These are phyloP conservation scores for Candida nemodendra DNA, from an alignment of 805 yeast genomes.

Conservation along the genomic window DNA sequence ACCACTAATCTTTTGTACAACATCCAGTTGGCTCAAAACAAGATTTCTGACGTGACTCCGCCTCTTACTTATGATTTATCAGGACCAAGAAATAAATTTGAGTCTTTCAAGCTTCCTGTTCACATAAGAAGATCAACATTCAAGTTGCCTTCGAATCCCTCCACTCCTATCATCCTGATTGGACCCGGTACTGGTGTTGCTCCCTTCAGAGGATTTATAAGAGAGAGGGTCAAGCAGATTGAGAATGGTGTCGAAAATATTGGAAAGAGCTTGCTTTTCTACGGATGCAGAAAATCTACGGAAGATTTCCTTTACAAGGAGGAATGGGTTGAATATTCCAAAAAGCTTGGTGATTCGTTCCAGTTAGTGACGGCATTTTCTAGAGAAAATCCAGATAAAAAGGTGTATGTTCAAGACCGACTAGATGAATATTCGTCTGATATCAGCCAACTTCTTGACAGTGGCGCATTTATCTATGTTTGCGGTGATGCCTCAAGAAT, in stretches of 20 bases:
- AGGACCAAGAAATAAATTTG: slow-evolving; percentile 75
- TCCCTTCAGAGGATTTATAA: slow-evolving; percentile 92
- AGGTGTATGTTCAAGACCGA: slow-evolving; percentile 84
- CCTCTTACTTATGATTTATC: slow-evolving; percentile 62
- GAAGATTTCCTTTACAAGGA: slow-evolving; percentile 85
- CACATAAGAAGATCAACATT: slow-evolving; percentile 94
- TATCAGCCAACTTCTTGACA: slow-evolving; percentile 51
- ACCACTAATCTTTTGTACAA: slow-evolving; percentile 84
- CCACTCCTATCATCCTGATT: slow-evolving; percentile 82
- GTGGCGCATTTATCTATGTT: slow-evolving; percentile 87
- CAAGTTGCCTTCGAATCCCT: slow-evolving; percentile 84
- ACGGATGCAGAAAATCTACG: slow-evolving; percentile 76
- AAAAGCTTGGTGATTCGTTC: slow-evolving; percentile 57
- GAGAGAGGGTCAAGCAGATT: slow-evolving; percentile 71
- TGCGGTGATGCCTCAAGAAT: slow-evolving; percentile 96
- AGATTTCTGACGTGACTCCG: slow-evolving; percentile 38
- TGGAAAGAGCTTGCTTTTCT: slow-evolving; percentile 78
- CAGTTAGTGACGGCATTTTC: slow-evolving; percentile 84
- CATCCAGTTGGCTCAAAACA: slow-evolving; percentile 60
- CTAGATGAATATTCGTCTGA: slow-evolving; percentile 52
- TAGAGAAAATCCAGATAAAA: slow-evolving; percentile 61
- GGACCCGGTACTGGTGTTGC: slow-evolving; percentile 99
- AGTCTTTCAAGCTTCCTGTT: slow-evolving; percentile 69
- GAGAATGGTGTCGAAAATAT: slow-evolving; percentile 48
- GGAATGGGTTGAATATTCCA: slow-evolving; percentile 82